Evolutionary conservation across 768 basidiomycete genomes (phyloP).

Genomic region (Panellus pusillus): DNA sequence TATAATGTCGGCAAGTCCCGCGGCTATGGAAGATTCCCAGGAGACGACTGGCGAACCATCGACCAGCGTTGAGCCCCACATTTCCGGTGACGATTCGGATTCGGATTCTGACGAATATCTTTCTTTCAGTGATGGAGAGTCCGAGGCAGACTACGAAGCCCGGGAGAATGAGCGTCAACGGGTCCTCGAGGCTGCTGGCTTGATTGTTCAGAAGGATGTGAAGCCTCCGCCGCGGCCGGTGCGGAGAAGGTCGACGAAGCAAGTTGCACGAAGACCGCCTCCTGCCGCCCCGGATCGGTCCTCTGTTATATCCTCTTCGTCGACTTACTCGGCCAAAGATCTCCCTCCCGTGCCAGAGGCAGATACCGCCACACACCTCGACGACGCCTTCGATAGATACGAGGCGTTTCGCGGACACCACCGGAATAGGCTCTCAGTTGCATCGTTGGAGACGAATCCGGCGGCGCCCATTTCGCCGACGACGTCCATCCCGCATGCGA

Average conservation of each 20-base stretch:
- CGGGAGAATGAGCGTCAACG: conserved; percentile 76
- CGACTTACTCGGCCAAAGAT: conserved; percentile 40
- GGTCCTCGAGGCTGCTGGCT: conserved; percentile 86
- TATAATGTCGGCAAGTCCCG: conserved; percentile 8
- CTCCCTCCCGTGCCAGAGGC: conserved; percentile 53
- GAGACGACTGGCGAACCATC: background rate
- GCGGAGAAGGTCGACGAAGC: conserved; percentile 29
- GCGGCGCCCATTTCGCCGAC: conserved; percentile 40
- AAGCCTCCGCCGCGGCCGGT: conserved; percentile 46
- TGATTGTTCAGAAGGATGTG: conserved; percentile 69
- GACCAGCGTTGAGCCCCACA: background rate
- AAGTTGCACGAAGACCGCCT: conserved; percentile 41
- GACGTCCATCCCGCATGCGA: conserved; percentile 27
- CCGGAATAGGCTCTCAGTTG: conserved; percentile 59
- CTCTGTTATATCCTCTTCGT: conserved; percentile 29
- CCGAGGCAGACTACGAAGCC: conserved; percentile 52
- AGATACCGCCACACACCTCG: conserved; percentile 43
- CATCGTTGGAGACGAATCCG: conserved; percentile 52
- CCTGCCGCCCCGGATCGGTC: conserved; percentile 41
- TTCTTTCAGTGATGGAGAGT: conserved; percentile 48
- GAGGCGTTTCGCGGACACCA: conserved; percentile 70
- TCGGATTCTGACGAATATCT: conserved; percentile 40
- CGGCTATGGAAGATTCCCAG: conserved; percentile 1
- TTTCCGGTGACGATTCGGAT: conserved; percentile 24
- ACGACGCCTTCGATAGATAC: conserved; percentile 90